phyloP scores from a whole-genome alignment of 2,329 filamentous ascomycete species.

The Epicoccum sorghinum region DNA sequence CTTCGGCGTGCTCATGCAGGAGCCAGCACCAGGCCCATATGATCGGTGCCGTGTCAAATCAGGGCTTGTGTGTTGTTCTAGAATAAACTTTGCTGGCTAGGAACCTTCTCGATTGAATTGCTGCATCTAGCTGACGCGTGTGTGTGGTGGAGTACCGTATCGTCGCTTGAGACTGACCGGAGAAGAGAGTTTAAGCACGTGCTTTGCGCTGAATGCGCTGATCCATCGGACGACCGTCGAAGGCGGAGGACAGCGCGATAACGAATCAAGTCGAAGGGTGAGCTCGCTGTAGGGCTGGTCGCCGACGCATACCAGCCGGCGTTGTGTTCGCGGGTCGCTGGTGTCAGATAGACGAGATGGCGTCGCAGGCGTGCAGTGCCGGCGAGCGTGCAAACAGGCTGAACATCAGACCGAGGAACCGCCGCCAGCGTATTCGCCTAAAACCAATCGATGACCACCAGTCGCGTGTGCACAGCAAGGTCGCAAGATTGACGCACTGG shows the following conservation, averaged over 20 bases:
- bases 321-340: constrained; percentile 10
- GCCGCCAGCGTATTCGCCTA: constrained; percentile 5
- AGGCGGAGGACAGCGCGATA: constrained; percentile 1
- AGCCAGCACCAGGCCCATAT: constrained; percentile 3
- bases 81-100: background rate
- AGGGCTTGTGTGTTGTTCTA: background rate
- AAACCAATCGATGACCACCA: constrained; percentile 3
- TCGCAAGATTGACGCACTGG: constrained; percentile 15
- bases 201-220: background rate
- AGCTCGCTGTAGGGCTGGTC: constrained; percentile 8
- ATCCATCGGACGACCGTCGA: background rate
- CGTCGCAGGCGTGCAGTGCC: constrained; percentile 1
- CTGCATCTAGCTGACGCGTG: constrained; percentile 1
- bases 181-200: background rate
- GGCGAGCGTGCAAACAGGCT: constrained; percentile 1
- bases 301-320: constrained; percentile 23
- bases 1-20: background rate
- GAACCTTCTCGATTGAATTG: background rate
- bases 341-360: constrained; percentile 14
- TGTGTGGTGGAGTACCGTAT: background rate
- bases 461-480: constrained; percentile 3
- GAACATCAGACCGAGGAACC: constrained; percentile 7
- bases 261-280: background rate
- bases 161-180: constrained; percentile 2
- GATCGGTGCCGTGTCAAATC: constrained; percentile 1